Evolutionary conservation across 2,329 filamentous ascomycete genomes (phyloP).

Genomic region (Tolypocladium ovalisporum): DNA sequence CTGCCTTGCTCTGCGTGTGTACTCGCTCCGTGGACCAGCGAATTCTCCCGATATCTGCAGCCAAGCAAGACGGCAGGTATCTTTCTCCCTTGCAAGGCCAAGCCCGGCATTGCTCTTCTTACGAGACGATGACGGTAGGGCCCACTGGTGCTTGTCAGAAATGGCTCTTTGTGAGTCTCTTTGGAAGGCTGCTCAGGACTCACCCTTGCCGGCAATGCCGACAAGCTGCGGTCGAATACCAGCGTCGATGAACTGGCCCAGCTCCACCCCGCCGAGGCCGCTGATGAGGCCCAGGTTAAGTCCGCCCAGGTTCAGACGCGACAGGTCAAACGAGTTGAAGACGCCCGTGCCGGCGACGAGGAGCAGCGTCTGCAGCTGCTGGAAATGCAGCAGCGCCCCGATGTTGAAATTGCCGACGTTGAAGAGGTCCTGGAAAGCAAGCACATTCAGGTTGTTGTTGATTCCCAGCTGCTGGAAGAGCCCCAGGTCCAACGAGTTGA

Average conservation of each 20-base stretch:
- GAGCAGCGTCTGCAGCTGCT: constrained; percentile 28
- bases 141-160: not conserved
- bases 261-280: constrained; percentile 13
- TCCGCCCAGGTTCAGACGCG: constrained; percentile 12
- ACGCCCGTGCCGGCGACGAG: constrained; percentile 18
- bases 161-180: not conserved
- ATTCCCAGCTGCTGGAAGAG: constrained; percentile 26
- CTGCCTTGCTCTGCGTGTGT: not conserved
- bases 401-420: constrained; percentile 28
- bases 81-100: not conserved
- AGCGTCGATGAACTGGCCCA: constrained; percentile 18
- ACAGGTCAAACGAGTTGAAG: constrained; percentile 18
- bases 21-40: not conserved
- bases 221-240: constrained; percentile 12
- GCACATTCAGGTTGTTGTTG: constrained; percentile 35
- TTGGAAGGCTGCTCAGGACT: not conserved
- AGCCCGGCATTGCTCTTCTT: not conserved
- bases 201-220: not conserved
- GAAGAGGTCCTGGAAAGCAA: constrained; percentile 30
- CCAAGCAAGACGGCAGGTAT: not conserved
- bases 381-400: constrained; percentile 26
- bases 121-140: not conserved
- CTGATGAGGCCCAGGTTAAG: constrained; percentile 19
- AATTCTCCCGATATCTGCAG: not conserved
- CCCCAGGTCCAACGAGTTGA: constrained; percentile 34